These are phyloP conservation scores for Zangia roseola DNA, from an alignment of 768 basidiomycete genomes.

Conservation along the genomic window DNA sequence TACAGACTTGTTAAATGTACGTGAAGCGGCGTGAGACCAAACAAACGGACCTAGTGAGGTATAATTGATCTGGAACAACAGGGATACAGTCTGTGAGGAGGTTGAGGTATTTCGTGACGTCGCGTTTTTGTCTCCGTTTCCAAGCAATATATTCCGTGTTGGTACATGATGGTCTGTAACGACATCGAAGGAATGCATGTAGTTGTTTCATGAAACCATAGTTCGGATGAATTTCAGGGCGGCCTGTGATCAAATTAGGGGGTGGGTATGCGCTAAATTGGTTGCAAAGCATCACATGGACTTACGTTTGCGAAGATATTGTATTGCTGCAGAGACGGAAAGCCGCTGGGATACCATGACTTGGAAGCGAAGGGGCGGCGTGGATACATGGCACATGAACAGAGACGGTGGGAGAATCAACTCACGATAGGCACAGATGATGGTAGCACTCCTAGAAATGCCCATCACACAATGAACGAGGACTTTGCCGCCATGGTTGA, in stretches of 20 bases:
- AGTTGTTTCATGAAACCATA: slow-evolving; percentile 60
- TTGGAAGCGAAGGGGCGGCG: slow-evolving; percentile 17
- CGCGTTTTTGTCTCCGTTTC: slow-evolving; percentile 54
- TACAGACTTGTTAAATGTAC: background rate
- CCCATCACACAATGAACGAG: slow-evolving; percentile 78
- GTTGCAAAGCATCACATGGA: background rate
- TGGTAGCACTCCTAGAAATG: slow-evolving; percentile 64
- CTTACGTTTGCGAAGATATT: slow-evolving; percentile 50
- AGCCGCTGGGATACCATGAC: slow-evolving; percentile 51
- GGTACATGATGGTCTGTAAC: slow-evolving; percentile 41
- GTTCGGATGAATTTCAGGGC: slow-evolving; percentile 40
- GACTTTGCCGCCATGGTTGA: slow-evolving; percentile 51
- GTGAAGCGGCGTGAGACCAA: background rate
- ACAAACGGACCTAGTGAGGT: slow-evolving; percentile 46
- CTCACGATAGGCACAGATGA: slow-evolving; percentile 56
- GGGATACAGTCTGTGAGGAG: slow-evolving; percentile 50
- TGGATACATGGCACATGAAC: slow-evolving; percentile 1
- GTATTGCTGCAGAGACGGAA: slow-evolving; percentile 43
- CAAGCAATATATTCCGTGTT: slow-evolving; percentile 53
- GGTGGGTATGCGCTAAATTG: slow-evolving; percentile 9
- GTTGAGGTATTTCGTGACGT: slow-evolving; percentile 53
- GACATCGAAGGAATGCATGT: slow-evolving; percentile 50
- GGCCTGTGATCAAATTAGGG: slow-evolving; percentile 27
- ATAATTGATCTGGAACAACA: slow-evolving; percentile 48
- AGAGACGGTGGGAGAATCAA: slow-evolving; percentile 6